A percentile compares a stretch with the other conserved stretches of the same genome.
Evolutionary conservation across 192 early-diverging fungal species (phyloP).

Genomic region (Entomortierella parvispora): DNA sequence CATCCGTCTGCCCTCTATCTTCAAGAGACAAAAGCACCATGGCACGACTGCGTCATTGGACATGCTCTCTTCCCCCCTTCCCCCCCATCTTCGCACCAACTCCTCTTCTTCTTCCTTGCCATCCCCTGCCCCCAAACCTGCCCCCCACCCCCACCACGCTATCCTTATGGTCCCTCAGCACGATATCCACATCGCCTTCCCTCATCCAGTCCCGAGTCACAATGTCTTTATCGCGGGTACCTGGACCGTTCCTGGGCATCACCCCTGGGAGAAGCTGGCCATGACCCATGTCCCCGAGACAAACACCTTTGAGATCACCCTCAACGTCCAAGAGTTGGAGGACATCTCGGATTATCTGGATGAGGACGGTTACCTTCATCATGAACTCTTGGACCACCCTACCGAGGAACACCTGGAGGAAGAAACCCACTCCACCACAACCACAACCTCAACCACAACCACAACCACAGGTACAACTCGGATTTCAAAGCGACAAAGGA

Average conservation of each 20-base stretch:
- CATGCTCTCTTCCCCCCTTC: background rate
- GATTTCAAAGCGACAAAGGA: conserved; percentile 19
- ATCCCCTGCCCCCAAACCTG: background rate
- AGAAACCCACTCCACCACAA: background rate
- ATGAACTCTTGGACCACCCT: conserved; percentile 27
- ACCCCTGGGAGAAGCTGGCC: conserved; percentile 43
- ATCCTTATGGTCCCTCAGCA: conserved; percentile 42
- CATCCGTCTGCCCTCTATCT: conserved; percentile 17
- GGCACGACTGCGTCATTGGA: background rate
- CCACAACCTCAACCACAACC: conserved; percentile 5
- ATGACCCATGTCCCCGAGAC: conserved; percentile 33
- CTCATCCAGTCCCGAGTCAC: conserved; percentile 33
- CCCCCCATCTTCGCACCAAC: background rate
- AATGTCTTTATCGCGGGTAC: conserved; percentile 45
- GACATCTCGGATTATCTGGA: conserved; percentile 39
- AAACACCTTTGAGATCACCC: conserved; percentile 23
- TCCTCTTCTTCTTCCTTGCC: conserved; percentile 16
- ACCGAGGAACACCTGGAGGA: conserved; percentile 21
- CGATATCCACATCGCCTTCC: conserved; percentile 44
- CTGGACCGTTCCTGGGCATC: conserved; percentile 48
- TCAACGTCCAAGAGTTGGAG: conserved; percentile 43
- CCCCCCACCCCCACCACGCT: conserved; percentile 24
- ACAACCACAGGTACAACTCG: background rate
- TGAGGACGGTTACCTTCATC: conserved; percentile 37
- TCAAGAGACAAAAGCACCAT: conserved; percentile 17